phyloP scores from a whole-genome alignment of 2,329 filamentous ascomycete species.

The Talaromyces albobiverticillius region DNA sequence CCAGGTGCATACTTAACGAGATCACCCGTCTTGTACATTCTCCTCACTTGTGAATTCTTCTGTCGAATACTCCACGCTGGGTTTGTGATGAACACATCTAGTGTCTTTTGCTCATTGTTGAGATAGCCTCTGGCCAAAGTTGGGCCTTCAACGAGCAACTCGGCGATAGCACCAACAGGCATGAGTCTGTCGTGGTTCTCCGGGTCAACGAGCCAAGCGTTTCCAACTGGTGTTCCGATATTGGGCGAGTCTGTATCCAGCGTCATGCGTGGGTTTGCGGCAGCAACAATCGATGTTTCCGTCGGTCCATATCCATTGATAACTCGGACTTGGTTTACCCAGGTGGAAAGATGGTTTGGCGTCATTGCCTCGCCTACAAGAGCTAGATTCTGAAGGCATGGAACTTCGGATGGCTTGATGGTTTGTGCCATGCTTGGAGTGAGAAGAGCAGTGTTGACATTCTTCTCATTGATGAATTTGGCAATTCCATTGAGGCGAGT shows the following conservation, averaged over 20 bases:
- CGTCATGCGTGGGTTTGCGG: slow-evolving; percentile 8
- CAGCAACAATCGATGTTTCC: slow-evolving; percentile 15
- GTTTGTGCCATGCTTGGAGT: slow-evolving; percentile 57
- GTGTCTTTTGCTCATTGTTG: slow-evolving; percentile 38
- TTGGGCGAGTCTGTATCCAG: slow-evolving; percentile 25
- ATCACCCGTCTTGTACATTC: slow-evolving; percentile 37
- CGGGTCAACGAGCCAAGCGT: slow-evolving; percentile 46
- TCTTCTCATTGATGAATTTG: slow-evolving; percentile 49
- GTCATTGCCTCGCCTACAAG: slow-evolving; percentile 44
- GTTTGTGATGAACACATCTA: slow-evolving; percentile 34
- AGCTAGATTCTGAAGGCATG: slow-evolving; percentile 38
- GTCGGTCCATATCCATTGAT: slow-evolving; percentile 16
- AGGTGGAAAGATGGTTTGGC: slow-evolving; percentile 27
- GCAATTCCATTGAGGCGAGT: slow-evolving; percentile 33
- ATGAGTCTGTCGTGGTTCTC: slow-evolving; percentile 42
- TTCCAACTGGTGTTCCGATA: slow-evolving; percentile 37
- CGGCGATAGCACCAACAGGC: slow-evolving; percentile 40
- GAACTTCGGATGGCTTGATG: slow-evolving; percentile 25
- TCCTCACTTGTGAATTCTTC: slow-evolving; percentile 25
- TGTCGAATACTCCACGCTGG: slow-evolving; percentile 43
- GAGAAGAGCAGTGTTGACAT: slow-evolving; percentile 56
- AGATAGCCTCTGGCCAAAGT: slow-evolving; percentile 46
- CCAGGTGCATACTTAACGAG: slow-evolving; percentile 33
- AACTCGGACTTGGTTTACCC: slow-evolving; percentile 8
- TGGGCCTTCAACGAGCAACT: slow-evolving; percentile 41